phyloP scores from a whole-genome alignment of 2,329 filamentous ascomycete species.

The Phaeophleospora eucalypticola region DNA sequence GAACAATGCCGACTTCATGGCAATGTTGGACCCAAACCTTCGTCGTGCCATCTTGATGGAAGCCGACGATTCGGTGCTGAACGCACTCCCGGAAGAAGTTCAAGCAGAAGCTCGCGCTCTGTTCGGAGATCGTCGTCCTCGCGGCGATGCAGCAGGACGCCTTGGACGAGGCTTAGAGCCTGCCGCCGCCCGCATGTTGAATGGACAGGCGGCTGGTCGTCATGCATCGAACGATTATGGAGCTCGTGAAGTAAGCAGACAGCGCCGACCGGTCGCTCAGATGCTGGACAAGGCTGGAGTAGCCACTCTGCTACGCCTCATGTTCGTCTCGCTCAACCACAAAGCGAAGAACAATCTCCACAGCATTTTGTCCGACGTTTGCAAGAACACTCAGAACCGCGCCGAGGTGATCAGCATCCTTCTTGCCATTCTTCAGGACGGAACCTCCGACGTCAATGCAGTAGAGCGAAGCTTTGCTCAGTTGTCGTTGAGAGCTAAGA shows the following conservation, averaged over 20 bases:
- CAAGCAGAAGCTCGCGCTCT: conserved; percentile 79
- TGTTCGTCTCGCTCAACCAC: conserved; percentile 93
- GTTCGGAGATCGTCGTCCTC: conserved; percentile 44
- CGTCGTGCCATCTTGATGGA: conserved; percentile 86
- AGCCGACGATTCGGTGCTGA: conserved; percentile 82
- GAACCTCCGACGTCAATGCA: conserved; percentile 85
- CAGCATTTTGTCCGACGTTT: conserved; percentile 83
- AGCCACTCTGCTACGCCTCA: conserved; percentile 91
- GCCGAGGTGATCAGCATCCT: conserved; percentile 90
- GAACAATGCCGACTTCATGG: conserved; percentile 87
- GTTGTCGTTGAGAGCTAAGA: conserved; percentile 84
- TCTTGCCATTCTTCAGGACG: conserved; percentile 90
- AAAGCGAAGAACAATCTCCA: conserved; percentile 81
- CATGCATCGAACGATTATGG: conserved; percentile 19
- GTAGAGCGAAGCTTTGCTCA: conserved; percentile 95
- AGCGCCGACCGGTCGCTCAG: conserved; percentile 80
- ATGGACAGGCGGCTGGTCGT: conserved; percentile 23
- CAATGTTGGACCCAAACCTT: conserved; percentile 79
- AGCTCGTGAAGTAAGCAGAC: conserved; percentile 41
- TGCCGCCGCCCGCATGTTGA: conserved; percentile 14
- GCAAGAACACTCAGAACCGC: conserved; percentile 92
- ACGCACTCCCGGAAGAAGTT: conserved; percentile 77
- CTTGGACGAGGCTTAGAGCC: conserved; percentile 15
- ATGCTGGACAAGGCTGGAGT: conserved; percentile 96
- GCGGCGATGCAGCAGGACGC: conserved; percentile 12